A percentile compares a stretch with the other conserved stretches of the same genome.
Conservation (phyloP, 768 basidiomycete species). For the Panaeolus papilionaceus region DNA sequence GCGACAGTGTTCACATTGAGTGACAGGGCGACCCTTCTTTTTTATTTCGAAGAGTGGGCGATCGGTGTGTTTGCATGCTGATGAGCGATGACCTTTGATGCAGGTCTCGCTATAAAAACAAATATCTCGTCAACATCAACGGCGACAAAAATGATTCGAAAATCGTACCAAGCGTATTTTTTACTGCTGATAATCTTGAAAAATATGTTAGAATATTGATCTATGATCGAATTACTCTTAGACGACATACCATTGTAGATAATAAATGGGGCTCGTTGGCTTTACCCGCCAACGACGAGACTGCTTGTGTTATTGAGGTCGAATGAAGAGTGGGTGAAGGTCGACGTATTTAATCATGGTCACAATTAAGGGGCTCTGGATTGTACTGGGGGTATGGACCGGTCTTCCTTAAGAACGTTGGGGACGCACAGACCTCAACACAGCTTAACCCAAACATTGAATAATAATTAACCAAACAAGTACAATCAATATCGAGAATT, state of each 20-base stretch:
- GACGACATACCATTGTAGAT: constrained; percentile 49
- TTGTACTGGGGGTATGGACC: constrained; percentile 40
- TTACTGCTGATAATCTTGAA: constrained; percentile 72
- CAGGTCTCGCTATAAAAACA: constrained; percentile 78
- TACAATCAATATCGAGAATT: not conserved
- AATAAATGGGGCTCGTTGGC: constrained; percentile 34
- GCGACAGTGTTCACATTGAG: constrained; percentile 90
- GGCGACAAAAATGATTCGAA: constrained; percentile 13
- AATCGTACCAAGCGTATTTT: constrained; percentile 81
- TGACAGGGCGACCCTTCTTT: constrained; percentile 91
- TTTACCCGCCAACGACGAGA: constrained; percentile 63
- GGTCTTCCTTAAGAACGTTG: constrained; percentile 38
- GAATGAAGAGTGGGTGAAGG: constrained; percentile 33
- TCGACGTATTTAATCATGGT: constrained; percentile 54
- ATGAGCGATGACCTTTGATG: constrained; percentile 94
- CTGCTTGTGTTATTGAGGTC: constrained; percentile 58
- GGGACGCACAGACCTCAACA: constrained; percentile 45
- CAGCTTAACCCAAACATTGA: constrained; percentile 28
- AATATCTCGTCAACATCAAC: constrained; percentile 22
- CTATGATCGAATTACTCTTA: constrained; percentile 16
- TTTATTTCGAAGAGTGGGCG: constrained; percentile 91
- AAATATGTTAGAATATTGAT: not conserved
- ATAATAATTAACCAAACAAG: constrained; percentile 15
- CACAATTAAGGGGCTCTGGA: constrained; percentile 24
- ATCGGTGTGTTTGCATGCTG: constrained; percentile 87